phyloP scores from a whole-genome alignment of 2,329 filamentous ascomycete species.

The Penicillium sp. region DNA sequence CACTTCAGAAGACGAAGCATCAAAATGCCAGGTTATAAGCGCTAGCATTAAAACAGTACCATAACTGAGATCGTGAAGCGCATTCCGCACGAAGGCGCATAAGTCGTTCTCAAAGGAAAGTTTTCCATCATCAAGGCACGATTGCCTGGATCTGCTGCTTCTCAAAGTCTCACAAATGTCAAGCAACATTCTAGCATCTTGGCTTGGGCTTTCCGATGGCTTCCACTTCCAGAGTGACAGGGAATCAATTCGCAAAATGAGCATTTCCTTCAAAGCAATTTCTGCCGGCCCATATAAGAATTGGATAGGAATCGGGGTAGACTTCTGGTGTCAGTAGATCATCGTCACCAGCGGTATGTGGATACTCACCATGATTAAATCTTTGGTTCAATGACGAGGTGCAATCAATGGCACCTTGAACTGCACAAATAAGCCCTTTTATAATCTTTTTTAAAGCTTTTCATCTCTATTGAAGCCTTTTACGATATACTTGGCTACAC shows the following conservation, averaged over 20 bases:
- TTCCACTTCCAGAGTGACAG: not conserved
- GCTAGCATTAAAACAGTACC: not conserved
- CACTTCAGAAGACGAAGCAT: not conserved
- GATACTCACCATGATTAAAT: not conserved
- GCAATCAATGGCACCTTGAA: not conserved
- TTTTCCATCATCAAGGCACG: not conserved
- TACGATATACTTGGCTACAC: not conserved
- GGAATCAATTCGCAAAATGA: not conserved
- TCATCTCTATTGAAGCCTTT: not conserved
- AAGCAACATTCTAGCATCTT: not conserved
- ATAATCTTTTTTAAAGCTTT: not conserved
- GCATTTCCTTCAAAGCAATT: not conserved
- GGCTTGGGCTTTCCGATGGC: not conserved
- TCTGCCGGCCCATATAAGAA: not conserved
- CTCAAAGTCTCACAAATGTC: not conserved
- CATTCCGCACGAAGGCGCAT: not conserved
- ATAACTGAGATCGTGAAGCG: not conserved
- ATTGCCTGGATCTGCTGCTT: not conserved
- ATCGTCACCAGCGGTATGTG: not conserved
- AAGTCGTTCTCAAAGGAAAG: not conserved
- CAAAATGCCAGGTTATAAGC: slow-evolving; percentile 1
- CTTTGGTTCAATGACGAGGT: not conserved
- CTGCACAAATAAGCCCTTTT: not conserved
- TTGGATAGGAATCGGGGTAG: not conserved
- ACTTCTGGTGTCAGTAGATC: not conserved